Percentiles rank a stretch among this genome's conserved stretches.
Evolutionary conservation across 1,139 yeast genomes (phyloP).

Genomic region (Meyerozyma athensensis): DNA sequence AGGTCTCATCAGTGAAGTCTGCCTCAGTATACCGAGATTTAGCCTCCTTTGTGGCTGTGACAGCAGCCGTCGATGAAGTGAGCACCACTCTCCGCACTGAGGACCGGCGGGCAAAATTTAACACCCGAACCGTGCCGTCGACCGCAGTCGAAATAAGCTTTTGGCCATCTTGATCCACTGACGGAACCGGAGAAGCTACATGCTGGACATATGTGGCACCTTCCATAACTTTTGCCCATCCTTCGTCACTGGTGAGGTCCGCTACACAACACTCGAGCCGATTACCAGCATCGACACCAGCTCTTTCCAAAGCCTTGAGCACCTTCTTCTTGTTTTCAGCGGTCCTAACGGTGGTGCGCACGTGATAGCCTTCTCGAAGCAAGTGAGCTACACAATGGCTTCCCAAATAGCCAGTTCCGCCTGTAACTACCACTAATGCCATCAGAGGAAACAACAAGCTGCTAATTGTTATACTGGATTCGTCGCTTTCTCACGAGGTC

Average conservation of each 20-base stretch:
- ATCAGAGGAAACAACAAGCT: too few relatives aligned
- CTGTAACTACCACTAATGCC: slow-evolving; percentile 1
- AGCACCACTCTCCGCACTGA: slow-evolving; percentile 7
- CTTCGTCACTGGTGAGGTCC: background rate
- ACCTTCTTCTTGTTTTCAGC: background rate
- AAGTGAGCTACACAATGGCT: background rate
- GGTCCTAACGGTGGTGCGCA: background rate
- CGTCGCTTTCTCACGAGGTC: too few relatives aligned
- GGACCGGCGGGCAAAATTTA: slow-evolving; percentile 5
- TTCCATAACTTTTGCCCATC: background rate
- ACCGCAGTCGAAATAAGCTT: slow-evolving; percentile 7
- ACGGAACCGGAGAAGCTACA: slow-evolving; percentile 14
- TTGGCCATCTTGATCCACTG: slow-evolving; percentile 6
- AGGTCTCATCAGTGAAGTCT: slow-evolving; percentile 10
- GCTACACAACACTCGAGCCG: background rate
- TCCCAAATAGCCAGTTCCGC: slow-evolving; percentile 1
- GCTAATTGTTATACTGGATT: too few relatives aligned
- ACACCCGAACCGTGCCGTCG: slow-evolving; percentile 4
- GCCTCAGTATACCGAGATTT: slow-evolving; percentile 12
- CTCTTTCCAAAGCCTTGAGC: background rate
- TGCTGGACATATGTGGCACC: slow-evolving; percentile 7
- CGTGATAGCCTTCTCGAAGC: background rate
- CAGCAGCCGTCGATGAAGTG: slow-evolving; percentile 9
- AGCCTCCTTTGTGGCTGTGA: slow-evolving; percentile 14
- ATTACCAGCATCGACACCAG: background rate